Base-by-base conservation (phyloP, 1,284 basidiomycete genomes). In the Pyrrhoderma lamaoense region DNA sequence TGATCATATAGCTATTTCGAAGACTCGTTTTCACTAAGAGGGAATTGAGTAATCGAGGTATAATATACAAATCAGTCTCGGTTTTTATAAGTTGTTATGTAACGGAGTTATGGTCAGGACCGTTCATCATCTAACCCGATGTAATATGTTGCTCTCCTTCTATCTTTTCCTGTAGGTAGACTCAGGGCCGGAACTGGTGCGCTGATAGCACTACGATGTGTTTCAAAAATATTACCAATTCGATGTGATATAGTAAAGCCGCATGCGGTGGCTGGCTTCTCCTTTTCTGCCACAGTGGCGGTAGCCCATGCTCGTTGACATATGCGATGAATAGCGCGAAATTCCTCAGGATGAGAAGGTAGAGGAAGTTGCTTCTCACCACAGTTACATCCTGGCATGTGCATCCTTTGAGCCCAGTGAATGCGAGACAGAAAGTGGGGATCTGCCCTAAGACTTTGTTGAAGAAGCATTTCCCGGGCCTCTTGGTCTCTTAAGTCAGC, bases 301-400 rank as follows among this genome's bases (percentile, higher is more conserved):
- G 27, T 5, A 5, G 35, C 18, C 46, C 46, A 47, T 16, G 27
- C 46, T 7, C 36, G 31, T 25, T 36, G 36, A 36, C 34, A 45
- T 5, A 51, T 36, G 4, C 31, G 25, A 7, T 23, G 19, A 8
- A 51, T 23, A 8, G 42, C 34, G 7, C 49, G 25, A 23, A 35
- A 51, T 21, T 51, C 49, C 25, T 45, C 49, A 8, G 51, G 51
- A 19, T 48, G 27, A 14, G 39, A 22, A 11, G 51, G 51, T 2
- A 14, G 16, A 39, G 35, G 36, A 7, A 40, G n/a, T 14, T 38
- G 39, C 27, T 53, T 53, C 35, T 53, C 51, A 11, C 22, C 39
- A 35, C 51, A 53, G 8, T 22, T 19, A 36, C 51, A 53, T 18
- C 45, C 45, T 9, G 36, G 51, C 9, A 39, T 18, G 37, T 51